A percentile compares a stretch with the other conserved stretches of the same genome.
Evolutionary conservation across 176 grass and related monocot species (phyloP).

Genomic region (Avena eriantha): DNA sequence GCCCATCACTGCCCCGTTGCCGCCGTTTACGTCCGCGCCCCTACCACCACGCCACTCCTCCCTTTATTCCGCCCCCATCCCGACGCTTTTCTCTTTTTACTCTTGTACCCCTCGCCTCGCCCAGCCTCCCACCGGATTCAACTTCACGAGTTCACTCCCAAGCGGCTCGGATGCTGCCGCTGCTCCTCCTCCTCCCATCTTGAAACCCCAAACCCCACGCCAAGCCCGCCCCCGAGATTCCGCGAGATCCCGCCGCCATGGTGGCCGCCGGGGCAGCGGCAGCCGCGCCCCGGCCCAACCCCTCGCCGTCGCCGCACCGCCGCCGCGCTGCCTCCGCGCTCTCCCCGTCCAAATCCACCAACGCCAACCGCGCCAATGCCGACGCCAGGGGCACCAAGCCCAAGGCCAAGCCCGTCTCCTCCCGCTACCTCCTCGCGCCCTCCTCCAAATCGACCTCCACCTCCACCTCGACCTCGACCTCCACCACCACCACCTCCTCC

Average conservation of each 20-base stretch:
- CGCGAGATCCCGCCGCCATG: conserved; percentile 69
- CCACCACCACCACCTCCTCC: conserved; percentile 52
- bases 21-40: background rate
- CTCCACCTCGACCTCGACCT: conserved; percentile 49
- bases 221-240: conserved; percentile 40
- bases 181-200: conserved; percentile 23
- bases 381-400: conserved; percentile 43
- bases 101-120: conserved; percentile 26
- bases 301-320: conserved; percentile 60
- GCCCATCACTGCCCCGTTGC: conserved; percentile 2
- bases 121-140: conserved; percentile 16
- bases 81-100: conserved; percentile 50
- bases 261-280: conserved; percentile 66
- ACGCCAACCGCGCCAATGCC: conserved; percentile 45
- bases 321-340: conserved; percentile 60
- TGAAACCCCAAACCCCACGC: conserved; percentile 47
- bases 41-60: conserved; percentile 12
- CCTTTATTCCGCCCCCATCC: conserved; percentile 45
- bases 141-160: conserved; percentile 2
- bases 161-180: conserved; percentile 3
- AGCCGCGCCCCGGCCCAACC: conserved; percentile 48
- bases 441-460: conserved; percentile 59
- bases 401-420: conserved; percentile 50
- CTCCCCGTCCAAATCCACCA: conserved; percentile 58
- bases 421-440: conserved; percentile 58